Percentiles rank a stretch among this genome's conserved stretches.
Evolutionary conservation across 2,329 filamentous ascomycete species (phyloP).

Genomic region (Colletotrichum viniferum): DNA sequence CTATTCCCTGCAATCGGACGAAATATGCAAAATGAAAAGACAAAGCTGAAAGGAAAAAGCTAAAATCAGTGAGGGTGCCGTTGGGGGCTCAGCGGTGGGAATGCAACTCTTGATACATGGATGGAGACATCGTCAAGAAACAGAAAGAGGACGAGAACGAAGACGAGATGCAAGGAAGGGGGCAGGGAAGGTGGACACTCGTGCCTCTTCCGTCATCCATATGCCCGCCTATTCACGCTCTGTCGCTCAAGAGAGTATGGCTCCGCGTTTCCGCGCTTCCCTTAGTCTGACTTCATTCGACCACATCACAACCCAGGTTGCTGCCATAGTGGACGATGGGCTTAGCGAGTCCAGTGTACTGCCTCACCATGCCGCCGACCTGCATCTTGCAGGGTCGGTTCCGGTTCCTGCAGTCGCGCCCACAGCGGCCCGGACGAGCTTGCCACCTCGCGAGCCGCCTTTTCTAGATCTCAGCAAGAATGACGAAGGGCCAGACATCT

Average conservation of each 20-base stretch:
- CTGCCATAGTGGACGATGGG: background rate
- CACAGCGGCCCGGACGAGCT: slow-evolving; percentile 9
- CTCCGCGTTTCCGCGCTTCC: background rate
- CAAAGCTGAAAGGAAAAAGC: slow-evolving; percentile 14
- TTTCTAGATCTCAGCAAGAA: background rate
- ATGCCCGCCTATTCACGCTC: background rate
- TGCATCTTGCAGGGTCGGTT: slow-evolving; percentile 11
- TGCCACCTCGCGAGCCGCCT: slow-evolving; percentile 19
- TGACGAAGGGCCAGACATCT: slow-evolving; percentile 10
- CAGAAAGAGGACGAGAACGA: background rate
- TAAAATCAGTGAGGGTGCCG: background rate
- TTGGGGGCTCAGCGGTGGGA: slow-evolving; percentile 4
- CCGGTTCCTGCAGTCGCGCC: slow-evolving; percentile 20
- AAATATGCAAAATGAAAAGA: background rate
- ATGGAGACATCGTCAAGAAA: background rate
- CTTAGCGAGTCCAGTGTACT: slow-evolving; percentile 9
- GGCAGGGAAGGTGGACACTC: background rate
- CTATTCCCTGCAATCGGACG: slow-evolving; percentile 7
- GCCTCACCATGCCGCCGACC: slow-evolving; percentile 18
- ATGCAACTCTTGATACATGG: slow-evolving; percentile 18
- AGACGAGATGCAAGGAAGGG: background rate
- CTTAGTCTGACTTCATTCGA: slow-evolving; percentile 6
- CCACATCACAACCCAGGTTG: background rate
- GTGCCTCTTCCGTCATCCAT: slow-evolving; percentile 7
- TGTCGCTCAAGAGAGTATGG: background rate